Percentiles rank a stretch among this genome's conserved stretches.
Evolutionary conservation across 176 grass and related monocot genomes (phyloP).

Genomic region (Cenchrus americanus): DNA sequence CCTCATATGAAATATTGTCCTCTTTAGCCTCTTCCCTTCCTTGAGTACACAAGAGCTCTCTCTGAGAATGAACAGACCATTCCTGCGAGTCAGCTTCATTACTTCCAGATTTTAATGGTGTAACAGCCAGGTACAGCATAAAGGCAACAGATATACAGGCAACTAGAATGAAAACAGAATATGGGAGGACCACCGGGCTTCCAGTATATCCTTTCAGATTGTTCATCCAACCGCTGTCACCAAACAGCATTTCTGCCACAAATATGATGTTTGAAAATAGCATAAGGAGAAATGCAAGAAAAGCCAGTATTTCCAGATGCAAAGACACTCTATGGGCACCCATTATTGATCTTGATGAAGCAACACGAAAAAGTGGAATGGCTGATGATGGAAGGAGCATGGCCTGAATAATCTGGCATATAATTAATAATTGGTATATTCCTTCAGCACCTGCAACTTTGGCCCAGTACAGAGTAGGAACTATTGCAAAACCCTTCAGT

Average conservation of each 20-base stretch:
- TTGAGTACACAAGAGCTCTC: constrained; percentile 34
- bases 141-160: constrained; percentile 67
- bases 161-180: constrained; percentile 60
- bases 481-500: constrained; percentile 73
- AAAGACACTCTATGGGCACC: constrained; percentile 73
- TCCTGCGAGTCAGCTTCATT: constrained; percentile 52
- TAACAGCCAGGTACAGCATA: constrained; percentile 82
- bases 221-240: constrained; percentile 86
- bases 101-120: constrained; percentile 89
- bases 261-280: constrained; percentile 90
- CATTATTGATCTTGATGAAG: constrained; percentile 92
- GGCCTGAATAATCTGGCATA: constrained; percentile 92
- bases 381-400: constrained; percentile 91
- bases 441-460: constrained; percentile 79
- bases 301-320: constrained; percentile 78
- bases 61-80: constrained; percentile 43
- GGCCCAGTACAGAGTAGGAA: constrained; percentile 70
- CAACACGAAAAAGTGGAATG: constrained; percentile 86
- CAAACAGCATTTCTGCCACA: constrained; percentile 84
- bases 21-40: constrained; percentile 52
- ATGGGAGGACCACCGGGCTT: constrained; percentile 67
- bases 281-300: constrained; percentile 85
- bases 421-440: constrained; percentile 87
- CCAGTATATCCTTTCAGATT: constrained; percentile 76
- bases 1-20: constrained; percentile 52